Base-by-base conservation (phyloP, 257 asterid species). In the Scutellaria barbata region DNA sequence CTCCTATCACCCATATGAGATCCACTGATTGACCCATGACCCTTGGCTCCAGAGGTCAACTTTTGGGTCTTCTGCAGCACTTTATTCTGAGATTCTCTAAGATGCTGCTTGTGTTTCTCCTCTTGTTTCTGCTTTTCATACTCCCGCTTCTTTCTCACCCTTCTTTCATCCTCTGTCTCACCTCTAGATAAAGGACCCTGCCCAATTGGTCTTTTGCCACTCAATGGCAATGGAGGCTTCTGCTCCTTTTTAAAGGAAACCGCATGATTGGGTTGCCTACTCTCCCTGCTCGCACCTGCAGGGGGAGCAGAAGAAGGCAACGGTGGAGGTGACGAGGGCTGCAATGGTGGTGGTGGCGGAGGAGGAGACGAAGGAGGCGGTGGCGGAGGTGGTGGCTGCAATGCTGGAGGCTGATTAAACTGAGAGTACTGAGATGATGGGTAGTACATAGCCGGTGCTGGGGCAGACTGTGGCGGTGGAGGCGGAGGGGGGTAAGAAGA, bases 141-240 rank as follows among this genome's bases (percentile, higher is more conserved):
- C 55, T 91, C 96, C 76, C 80, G 83, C 82, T 79, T 91, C 84
- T 89, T 89, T 72, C 96, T 81, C 82, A 84, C 37, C 82, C 98
- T 89, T 75, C 97, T 88, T 81, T 94, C 99, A 33, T 89, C 98
- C 81, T 92, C 99, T 6, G 92, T 89, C 88, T 95, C 98, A 65
- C 72, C 83, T 77, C 89, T 83, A 71, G 82, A 84, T 25, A 73
- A 61, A 54, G 74, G 83, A 13, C 79, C 92, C 30, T 64, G 87
- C 62, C 88, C 90, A 43, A 78, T 66, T 2, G 83, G 11, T 73
- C 76, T 87, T 69, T 83, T 92, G 51, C 79, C 72, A 54, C 25
- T 74, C 47, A 74, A 68, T 4, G 89, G 89, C 75, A 82, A 81
- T n/a, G 95, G 84, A 63, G 88, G 92, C 71, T 84, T 86, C 40